phyloP scores from a whole-genome alignment of 108 stramenopile genomes.

The Parietichytrium sp. region DNA sequence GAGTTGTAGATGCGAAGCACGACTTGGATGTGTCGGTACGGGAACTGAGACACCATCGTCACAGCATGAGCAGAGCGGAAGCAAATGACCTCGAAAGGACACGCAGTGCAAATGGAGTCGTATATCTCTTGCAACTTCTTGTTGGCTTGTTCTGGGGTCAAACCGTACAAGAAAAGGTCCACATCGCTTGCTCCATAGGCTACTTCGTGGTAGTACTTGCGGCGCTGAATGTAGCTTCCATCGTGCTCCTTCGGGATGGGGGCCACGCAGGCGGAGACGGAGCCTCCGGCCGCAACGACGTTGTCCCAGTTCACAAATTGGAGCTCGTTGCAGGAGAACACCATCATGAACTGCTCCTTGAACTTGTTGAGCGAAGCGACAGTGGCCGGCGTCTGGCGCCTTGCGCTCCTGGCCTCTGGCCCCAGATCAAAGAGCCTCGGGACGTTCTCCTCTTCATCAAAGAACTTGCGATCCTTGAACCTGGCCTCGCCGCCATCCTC shows the following conservation, averaged over 20 bases:
- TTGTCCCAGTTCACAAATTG: constrained; percentile 55
- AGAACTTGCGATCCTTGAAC: neutral
- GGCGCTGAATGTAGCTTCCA: neutral
- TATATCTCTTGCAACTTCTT: constrained; percentile 52
- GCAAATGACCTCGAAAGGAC: constrained; percentile 47
- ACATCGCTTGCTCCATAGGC: constrained; percentile 49
- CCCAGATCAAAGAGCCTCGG: neutral
- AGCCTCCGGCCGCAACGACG: constrained; percentile 54
- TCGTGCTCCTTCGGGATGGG: constrained; percentile 42
- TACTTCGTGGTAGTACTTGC: constrained; percentile 43
- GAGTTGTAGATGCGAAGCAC: constrained; percentile 57
- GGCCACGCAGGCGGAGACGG: constrained; percentile 51
- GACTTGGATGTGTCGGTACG: constrained; percentile 58
- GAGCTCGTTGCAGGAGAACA: constrained; percentile 43
- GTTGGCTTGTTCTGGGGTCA: constrained; percentile 49
- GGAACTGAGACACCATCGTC: constrained; percentile 57
- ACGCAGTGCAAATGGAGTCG: constrained; percentile 54
- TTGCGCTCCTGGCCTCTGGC: neutral
- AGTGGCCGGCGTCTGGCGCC: neutral
- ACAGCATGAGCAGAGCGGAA: constrained; percentile 51
- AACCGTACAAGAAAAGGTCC: constrained; percentile 55
- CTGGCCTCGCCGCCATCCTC: neutral
- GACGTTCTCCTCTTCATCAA: neutral
- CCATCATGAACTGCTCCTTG: constrained; percentile 24
- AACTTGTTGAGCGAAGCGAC: neutral